phyloP scores from a whole-genome alignment of 257 asterid species.

The Voacanga thouarsii region DNA sequence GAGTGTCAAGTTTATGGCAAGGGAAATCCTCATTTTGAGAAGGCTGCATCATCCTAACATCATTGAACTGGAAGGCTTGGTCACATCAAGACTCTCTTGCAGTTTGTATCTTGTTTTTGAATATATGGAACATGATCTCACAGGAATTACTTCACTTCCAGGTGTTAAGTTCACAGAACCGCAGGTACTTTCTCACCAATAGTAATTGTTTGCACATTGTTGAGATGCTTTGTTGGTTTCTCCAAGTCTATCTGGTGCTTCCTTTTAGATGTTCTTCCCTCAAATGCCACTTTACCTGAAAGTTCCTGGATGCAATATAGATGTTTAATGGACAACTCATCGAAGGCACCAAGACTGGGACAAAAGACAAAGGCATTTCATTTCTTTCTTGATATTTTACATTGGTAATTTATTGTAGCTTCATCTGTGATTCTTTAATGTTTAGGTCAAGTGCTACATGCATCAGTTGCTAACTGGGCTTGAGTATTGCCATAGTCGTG shows the following conservation, averaged over 20 bases:
- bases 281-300: not conserved
- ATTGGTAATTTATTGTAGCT: not conserved
- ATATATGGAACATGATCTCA: slow-evolving; percentile 66
- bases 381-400: not conserved
- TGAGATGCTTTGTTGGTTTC: not conserved
- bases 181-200: slow-evolving; percentile 35
- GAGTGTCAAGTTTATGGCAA: slow-evolving; percentile 31
- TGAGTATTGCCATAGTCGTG: slow-evolving; percentile 52
- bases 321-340: not conserved
- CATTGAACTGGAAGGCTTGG: slow-evolving; percentile 26
- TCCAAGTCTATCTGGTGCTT: not conserved
- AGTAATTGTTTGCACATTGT: not conserved
- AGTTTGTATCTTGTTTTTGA: slow-evolving; percentile 59
- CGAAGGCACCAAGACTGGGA: not conserved
- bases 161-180: slow-evolving; percentile 51
- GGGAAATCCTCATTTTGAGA: slow-evolving; percentile 33
- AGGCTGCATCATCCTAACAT: slow-evolving; percentile 31
- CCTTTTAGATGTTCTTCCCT: slow-evolving; percentile 4
- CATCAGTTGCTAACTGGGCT: slow-evolving; percentile 54
- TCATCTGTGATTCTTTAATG: not conserved
- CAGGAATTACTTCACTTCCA: slow-evolving; percentile 57
- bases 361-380: not conserved
- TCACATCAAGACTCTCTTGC: slow-evolving; percentile 40
- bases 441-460: slow-evolving; percentile 54
- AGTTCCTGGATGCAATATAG: not conserved